phyloP scores from a whole-genome alignment of 345 rosid species.

The Eucalyptus lansdowneana region DNA sequence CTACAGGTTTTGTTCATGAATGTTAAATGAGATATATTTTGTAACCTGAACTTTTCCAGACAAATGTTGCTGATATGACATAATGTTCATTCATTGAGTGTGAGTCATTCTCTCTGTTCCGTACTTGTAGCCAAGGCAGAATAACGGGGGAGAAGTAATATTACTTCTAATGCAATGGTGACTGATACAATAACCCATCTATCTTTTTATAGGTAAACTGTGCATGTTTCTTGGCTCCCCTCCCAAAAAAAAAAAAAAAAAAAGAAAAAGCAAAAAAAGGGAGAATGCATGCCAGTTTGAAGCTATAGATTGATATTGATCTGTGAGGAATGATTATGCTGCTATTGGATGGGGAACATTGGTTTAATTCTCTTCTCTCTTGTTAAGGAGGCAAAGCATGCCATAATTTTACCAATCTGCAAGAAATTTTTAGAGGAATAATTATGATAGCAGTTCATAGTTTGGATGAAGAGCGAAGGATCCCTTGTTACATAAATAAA shows the following conservation, averaged over 20 bases:
- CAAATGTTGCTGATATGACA: not conserved
- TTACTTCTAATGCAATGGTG: not conserved
- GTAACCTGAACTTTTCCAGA: not conserved
- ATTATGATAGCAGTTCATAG: not conserved
- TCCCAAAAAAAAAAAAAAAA: not conserved
- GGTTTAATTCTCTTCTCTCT: not conserved
- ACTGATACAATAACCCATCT: not conserved
- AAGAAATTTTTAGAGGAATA: not conserved
- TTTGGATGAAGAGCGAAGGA: not conserved
- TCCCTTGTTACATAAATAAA: not conserved
- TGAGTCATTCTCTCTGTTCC: not conserved
- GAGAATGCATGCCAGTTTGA: not conserved
- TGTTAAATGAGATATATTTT: not conserved
- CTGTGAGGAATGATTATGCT: not conserved
- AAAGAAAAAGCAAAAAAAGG: not conserved
- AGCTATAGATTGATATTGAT: not conserved
- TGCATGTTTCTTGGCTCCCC: not conserved
- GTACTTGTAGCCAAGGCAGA: not conserved
- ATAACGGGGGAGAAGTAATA: not conserved
- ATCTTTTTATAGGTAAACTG: not conserved
- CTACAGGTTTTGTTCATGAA: not conserved
- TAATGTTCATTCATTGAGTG: not conserved
- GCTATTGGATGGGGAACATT: not conserved
- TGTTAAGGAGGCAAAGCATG: not conserved
- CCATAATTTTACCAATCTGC: not conserved